These are phyloP conservation scores for Trichophyton benhamiae DNA, from an alignment of 2,329 filamentous ascomycete genomes.

Conservation along the genomic window DNA sequence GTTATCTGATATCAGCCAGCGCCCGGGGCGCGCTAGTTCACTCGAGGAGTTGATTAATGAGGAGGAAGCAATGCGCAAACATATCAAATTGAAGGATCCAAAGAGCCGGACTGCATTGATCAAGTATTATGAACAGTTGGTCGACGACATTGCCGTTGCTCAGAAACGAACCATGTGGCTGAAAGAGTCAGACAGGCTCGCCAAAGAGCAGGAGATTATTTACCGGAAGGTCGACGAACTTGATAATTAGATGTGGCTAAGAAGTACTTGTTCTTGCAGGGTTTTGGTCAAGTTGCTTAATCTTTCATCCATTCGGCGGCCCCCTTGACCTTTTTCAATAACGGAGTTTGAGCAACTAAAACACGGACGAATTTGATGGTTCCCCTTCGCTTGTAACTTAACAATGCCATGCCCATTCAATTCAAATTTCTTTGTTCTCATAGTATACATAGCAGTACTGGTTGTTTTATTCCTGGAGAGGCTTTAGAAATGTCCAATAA, in stretches of 20 bases:
- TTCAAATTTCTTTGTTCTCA: too few species aligned
- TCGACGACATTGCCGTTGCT: slow-evolving; percentile 6
- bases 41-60: slow-evolving; percentile 3
- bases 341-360: neutral
- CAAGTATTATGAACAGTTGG: slow-evolving; percentile 1
- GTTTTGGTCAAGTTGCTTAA: neutral
- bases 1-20: slow-evolving; percentile 13
- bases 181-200: slow-evolving; percentile 8
- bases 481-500: neutral
- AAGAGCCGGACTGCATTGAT: slow-evolving; percentile 1
- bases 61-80: slow-evolving; percentile 1
- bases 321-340: neutral
- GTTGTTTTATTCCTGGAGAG: too few species aligned
- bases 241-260: neutral
- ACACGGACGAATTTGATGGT: neutral
- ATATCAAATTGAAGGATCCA: neutral
- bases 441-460: too few species aligned
- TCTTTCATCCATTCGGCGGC: neutral
- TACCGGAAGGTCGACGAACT: neutral
- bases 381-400: too few species aligned
- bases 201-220: slow-evolving; percentile 4
- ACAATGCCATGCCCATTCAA: too few species aligned
- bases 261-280: neutral
- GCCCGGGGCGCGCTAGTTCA: neutral
- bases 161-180: slow-evolving; percentile 9